Conservation (phyloP, 2,329 filamentous ascomycete species). For the Fusarium sp. region DNA sequence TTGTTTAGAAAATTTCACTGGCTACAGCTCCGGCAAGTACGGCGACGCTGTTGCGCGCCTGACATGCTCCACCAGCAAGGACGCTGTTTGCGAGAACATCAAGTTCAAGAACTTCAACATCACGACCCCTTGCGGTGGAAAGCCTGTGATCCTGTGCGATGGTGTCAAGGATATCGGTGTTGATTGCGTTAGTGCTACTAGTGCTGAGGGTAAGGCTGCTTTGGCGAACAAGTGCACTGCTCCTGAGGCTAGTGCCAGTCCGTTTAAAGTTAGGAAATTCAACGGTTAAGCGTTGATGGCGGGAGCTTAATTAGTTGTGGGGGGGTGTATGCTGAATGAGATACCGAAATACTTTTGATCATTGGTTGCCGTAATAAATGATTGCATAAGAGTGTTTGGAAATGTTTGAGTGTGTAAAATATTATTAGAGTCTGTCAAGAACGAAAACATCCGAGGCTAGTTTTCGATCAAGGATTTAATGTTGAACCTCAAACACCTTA, state of each 20-base stretch:
- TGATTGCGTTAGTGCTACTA: constrained; percentile 28
- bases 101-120: constrained; percentile 67
- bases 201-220: constrained; percentile 9
- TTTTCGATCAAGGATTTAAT: too few species aligned
- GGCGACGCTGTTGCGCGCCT: constrained; percentile 67
- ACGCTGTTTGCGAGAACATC: constrained; percentile 69
- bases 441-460: too few species aligned
- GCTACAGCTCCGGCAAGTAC: constrained; percentile 67
- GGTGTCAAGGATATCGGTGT: constrained; percentile 32
- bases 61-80: constrained; percentile 64
- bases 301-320: not conserved
- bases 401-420: too few species aligned
- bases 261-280: constrained; percentile 34
- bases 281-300: not conserved
- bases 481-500: too few species aligned
- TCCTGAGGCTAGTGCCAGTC: constrained; percentile 12
- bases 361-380: too few species aligned
- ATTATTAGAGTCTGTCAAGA: too few species aligned
- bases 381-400: too few species aligned
- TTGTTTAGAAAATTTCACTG: constrained; percentile 64
- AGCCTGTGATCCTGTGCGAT: constrained; percentile 33
- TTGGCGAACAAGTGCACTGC: constrained; percentile 25
- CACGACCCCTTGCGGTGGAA: constrained; percentile 5
- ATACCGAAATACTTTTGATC: too few species aligned
- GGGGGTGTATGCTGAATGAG: too few species aligned